A percentile compares a stretch with the other conserved stretches of the same genome.
Conservation (phyloP, 192 early-diverging fungal species). For the Diversispora eburnea region DNA sequence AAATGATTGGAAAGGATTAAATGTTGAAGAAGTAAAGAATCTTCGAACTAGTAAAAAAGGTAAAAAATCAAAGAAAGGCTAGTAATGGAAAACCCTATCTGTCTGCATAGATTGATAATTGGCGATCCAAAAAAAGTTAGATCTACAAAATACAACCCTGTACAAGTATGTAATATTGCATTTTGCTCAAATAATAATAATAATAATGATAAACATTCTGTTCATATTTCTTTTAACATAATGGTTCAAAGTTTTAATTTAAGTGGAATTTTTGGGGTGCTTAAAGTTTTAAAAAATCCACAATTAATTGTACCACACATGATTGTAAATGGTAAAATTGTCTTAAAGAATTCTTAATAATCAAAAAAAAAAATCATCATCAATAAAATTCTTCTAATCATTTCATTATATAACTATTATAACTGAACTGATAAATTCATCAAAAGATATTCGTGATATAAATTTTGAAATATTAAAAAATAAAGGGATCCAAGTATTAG, state of each 20-base stretch:
- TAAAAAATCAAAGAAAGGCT: background rate
- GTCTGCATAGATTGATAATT: too few relatives aligned
- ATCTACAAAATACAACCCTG: too few relatives aligned
- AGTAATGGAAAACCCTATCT: background rate
- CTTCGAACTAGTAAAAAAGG: background rate
- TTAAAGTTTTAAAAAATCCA: slow-evolving; percentile 57
- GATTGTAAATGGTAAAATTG: slow-evolving; percentile 56
- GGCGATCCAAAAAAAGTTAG: too few relatives aligned
- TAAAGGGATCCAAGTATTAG: slow-evolving; percentile 67
- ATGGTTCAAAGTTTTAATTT: slow-evolving; percentile 84
- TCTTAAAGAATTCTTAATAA: background rate
- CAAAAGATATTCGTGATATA: slow-evolving; percentile 63
- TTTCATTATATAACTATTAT: background rate
- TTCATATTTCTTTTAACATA: background rate
- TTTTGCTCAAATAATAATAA: too few relatives aligned
- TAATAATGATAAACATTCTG: too few relatives aligned
- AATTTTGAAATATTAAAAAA: slow-evolving; percentile 57
- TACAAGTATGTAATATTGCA: too few relatives aligned
- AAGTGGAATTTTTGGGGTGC: slow-evolving; percentile 53
- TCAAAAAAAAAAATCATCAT: background rate
- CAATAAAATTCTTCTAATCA: background rate
- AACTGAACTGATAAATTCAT: background rate
- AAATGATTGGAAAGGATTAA: slow-evolving; percentile 18
- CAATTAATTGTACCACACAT: slow-evolving; percentile 72
- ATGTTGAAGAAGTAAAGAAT: background rate